Evolutionary conservation across 805 yeast genomes (phyloP), one percentile per base, ranked within the genome.

Genomic region (Metschnikowia rubicola): DNA sequence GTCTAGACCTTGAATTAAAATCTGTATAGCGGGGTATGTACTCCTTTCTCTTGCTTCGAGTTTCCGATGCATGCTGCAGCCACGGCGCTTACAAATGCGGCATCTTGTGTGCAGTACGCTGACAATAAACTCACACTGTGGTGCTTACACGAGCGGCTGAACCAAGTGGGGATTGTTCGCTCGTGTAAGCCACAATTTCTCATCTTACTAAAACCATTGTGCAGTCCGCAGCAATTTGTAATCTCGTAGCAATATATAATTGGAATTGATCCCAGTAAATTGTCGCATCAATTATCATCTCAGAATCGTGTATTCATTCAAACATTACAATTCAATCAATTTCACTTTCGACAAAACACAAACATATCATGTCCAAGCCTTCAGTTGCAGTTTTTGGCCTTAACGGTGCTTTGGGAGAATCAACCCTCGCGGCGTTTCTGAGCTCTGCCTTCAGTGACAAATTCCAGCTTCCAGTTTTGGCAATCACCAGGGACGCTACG

Each of bases 301-400:
- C 26, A 21, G 7, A 21, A 21, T 21, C 26, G 5, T 21, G 26
- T 5, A 21, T 21, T 21, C 26, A 4, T n/a, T 26, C 17, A 29
- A 37, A n/a, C 13, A 5, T 21, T 8, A 39, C 11, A 38, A 29
- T 10, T 26, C 8, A 11, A n/a, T n/a, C 21, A 13, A 26, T n/a
- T 15, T 33, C 26, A 12, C 8, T 10, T 17, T 11, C 30, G 4
- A 8, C n/a, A 17, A 39, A 30, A n/a, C 35, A n/a, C 2, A 39
- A 30, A 9, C 29, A 5, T 26, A 28, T n/a, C 33, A 58, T 58
- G 61, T 49, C 61, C 34, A 51, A 57, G 41, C 48, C 50, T 30
- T 49, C 71, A 30, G 59, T 83, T 46, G 86, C 84, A 34, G 59
- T 83, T 43, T 56, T 76, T 47, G 86, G 87, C 32, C 54, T 73